phyloP scores from a whole-genome alignment of 208 protist genomes.

The Trypanosoma grayi region DNA sequence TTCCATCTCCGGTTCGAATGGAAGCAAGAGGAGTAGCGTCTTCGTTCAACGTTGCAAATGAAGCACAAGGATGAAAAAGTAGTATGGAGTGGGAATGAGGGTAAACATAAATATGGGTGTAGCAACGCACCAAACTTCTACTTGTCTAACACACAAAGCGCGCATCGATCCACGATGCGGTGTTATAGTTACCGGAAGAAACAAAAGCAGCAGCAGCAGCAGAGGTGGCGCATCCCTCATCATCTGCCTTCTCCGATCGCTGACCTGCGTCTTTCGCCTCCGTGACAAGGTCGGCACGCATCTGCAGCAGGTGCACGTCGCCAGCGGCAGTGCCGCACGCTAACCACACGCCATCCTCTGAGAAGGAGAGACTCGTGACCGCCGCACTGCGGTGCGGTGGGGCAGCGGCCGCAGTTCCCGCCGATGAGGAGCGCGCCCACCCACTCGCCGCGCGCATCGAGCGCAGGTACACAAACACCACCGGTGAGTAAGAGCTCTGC shows the following conservation, averaged over 20 bases:
- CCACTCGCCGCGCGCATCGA: slow-evolving; percentile 11
- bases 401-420: neutral
- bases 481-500: slow-evolving; percentile 37
- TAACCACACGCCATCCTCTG: slow-evolving; percentile 52
- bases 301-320: slow-evolving; percentile 46
- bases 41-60: neutral
- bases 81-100: neutral
- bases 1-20: too few relatives aligned
- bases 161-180: slow-evolving; percentile 20
- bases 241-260: neutral
- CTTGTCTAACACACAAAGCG: slow-evolving; percentile 8
- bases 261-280: neutral
- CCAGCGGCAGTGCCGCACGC: slow-evolving; percentile 41
- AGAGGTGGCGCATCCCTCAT: neutral
- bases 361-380: slow-evolving; percentile 59
- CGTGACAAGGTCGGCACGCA: slow-evolving; percentile 23
- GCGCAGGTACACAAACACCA: slow-evolving; percentile 32
- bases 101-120: neutral
- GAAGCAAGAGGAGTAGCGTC: neutral
- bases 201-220: neutral
- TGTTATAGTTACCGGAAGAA: neutral
- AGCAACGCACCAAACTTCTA: neutral
- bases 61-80: neutral
- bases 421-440: slow-evolving; percentile 1
- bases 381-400: slow-evolving; percentile 10